Evolutionary conservation across 2,329 filamentous ascomycete genomes (phyloP), one percentile per base, ranked within the genome.

Genomic region (Exophiala aquamarina): DNA sequence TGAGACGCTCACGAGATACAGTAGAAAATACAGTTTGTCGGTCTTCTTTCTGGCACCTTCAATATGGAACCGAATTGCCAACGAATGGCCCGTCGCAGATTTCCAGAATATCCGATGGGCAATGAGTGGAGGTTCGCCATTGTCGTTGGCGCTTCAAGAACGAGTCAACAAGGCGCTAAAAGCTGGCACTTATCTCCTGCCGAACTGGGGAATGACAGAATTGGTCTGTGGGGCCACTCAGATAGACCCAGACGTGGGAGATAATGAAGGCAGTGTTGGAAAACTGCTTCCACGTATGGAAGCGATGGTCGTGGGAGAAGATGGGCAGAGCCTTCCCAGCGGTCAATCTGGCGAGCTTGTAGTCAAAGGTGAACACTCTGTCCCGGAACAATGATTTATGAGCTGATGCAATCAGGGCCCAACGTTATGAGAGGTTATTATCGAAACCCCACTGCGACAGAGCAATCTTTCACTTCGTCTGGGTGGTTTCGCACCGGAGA

Each of bases 161-260:
- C 41, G 44, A 14, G 38, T 54, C 9, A 40, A 50, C 11, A 41
- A 54, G 7, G 50, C 48, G 47, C 20, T 54, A 13, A 44, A 47
- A 6, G 21, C 44, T 3, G 51, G 51, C 1, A 48, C 50, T 10
- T 40, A 41, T 19, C 37, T 54, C 15, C 29, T 49, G 26, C 41
- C 47, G 11, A 54, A 54, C 29, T 81, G 73, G 70, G 77, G 77
- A 1, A 78, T 79, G 73, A 79, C 77, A 0, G 77, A 81, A 61
- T 69, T 61, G 55, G 45, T 44, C 18, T 76, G 76, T 2, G 51
- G 47, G 26, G 52, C 56, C 10, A 48, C 55, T 6, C 47, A 55
- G 26, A 44, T 43, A 9, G 36, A 63, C 9, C 70, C 67, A 32
- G 63, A 61, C 1, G 63, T 72, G 40, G 56, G 63, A 4, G 72